Percentiles rank a stretch among this genome's conserved stretches.
These are phyloP conservation scores for Apophysomyces elegans DNA, from an alignment of 371 early-diverging fungal species.

Conservation along the genomic window DNA sequence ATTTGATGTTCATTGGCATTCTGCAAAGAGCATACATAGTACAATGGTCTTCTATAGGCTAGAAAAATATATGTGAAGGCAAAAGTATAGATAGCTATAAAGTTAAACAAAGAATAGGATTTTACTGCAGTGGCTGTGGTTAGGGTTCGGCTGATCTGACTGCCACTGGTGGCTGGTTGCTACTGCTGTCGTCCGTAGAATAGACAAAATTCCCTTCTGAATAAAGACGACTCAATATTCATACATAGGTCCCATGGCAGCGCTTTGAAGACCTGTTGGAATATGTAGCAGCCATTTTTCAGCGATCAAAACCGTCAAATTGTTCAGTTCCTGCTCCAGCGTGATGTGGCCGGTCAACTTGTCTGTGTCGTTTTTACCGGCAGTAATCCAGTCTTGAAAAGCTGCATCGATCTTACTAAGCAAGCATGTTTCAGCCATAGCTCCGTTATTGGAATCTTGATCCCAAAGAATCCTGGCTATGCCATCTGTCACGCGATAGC, in stretches of 20 bases:
- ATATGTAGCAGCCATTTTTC: constrained; percentile 49
- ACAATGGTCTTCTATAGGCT: too few species aligned
- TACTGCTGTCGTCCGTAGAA: constrained; percentile 24
- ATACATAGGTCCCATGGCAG: constrained; percentile 51
- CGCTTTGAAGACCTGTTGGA: constrained; percentile 49
- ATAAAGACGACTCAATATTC: constrained; percentile 55
- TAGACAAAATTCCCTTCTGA: constrained; percentile 49
- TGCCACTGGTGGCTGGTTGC: too few species aligned
- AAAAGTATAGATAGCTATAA: too few species aligned
- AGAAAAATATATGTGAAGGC: too few species aligned
- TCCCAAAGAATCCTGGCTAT: constrained; percentile 49
- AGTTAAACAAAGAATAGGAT: too few species aligned
- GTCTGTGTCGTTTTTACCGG: constrained; percentile 34
- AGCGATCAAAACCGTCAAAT: constrained; percentile 48
- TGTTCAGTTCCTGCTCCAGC: constrained; percentile 55
- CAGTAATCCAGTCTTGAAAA: constrained; percentile 44
- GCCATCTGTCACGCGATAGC: constrained; percentile 55
- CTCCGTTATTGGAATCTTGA: constrained; percentile 50
- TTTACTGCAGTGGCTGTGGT: too few species aligned
- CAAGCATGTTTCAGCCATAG: constrained; percentile 43
- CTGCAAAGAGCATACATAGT: too few species aligned
- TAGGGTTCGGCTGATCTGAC: too few species aligned
- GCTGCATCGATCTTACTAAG: constrained; percentile 38
- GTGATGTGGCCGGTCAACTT: constrained; percentile 47
- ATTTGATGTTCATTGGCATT: too few species aligned